Evolutionary conservation across 2,329 filamentous ascomycete species (phyloP), one percentile per base, ranked within the genome.

Genomic region (Arthrobotrys sinensis): DNA sequence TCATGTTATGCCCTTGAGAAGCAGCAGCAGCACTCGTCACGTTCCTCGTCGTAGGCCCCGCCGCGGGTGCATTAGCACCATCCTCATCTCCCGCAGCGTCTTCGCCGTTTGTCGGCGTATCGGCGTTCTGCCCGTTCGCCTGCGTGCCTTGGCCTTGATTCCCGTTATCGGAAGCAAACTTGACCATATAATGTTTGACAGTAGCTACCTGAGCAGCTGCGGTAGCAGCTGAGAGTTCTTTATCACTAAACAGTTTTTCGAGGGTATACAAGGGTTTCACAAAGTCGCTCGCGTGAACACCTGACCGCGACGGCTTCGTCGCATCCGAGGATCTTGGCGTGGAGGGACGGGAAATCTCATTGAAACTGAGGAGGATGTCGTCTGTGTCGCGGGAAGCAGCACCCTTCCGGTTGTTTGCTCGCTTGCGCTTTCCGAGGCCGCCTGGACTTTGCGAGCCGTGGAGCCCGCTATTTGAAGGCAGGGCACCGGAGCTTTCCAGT

Each of bases 381-480:
- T 77, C 73, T 2, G 64, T 77, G 48, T 77, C 73, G 43, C 73
- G 73, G 19, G 55, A 7, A 4, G 55, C 55, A n/a, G 55, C 55
- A 16, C 60, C 14, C 66, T 82, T 48, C 64, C 80, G 10, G 69
- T 81, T 19, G 46, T 82, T 57, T 57, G 78, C 63, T 71, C 71
- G 19, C 70, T 82, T 63, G 65, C 80, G 40, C 52, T 81, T 66
- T 53, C 79, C 19, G 60, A 80, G 19, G 72, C 81, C 32, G 73
- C 81, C 67, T 3, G 76, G 76, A n/a, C 76, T 79, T 36, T 72
- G 67, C 16, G 76, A 68, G 10, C 76, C 76, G 43, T 72, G 68
- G 16, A 73, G n/a, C 1, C 63, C 63, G 24, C 76, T 64, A 60
- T 73, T 79, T 24, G 62, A 69, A 12, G 66, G 66, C 7, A 73